Evolutionary conservation across 1,284 basidiomycete genomes (phyloP).

Genomic region (Ceratobasidium sp.): DNA sequence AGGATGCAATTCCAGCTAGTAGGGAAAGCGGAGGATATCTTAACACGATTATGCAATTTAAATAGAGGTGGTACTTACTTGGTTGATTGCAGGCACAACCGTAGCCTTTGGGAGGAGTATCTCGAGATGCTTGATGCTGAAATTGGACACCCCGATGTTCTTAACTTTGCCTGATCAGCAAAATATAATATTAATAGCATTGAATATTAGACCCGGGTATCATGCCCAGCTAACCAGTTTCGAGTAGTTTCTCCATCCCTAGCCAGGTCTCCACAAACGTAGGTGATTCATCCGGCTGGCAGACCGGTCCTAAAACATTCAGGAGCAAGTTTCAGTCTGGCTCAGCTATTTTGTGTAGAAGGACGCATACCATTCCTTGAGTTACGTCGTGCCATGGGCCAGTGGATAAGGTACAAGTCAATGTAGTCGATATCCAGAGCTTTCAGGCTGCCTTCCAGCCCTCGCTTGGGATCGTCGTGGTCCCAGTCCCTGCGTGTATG

Average conservation of each 20-base stretch:
- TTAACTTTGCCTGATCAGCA: conserved; percentile 49
- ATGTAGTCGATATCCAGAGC: conserved; percentile 71
- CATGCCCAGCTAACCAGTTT: conserved; percentile 50
- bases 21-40: background rate
- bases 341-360: conserved; percentile 60
- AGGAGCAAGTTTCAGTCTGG: background rate
- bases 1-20: conserved; percentile 65
- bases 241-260: conserved; percentile 58
- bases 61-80: conserved; percentile 52
- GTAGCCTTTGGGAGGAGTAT: conserved; percentile 59
- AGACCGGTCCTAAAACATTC: conserved; percentile 50
- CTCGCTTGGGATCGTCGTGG: conserved; percentile 62
- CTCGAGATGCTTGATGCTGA: conserved; percentile 65
- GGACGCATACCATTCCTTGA: conserved; percentile 16
- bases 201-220: background rate
- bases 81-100: conserved; percentile 70
- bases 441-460: conserved; percentile 66
- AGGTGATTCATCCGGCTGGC: conserved; percentile 45
- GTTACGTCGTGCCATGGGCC: conserved; percentile 54
- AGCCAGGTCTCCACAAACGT: conserved; percentile 59
- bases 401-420: conserved; percentile 78
- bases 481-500: conserved; percentile 51
- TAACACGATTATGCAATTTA: background rate
- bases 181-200: background rate
- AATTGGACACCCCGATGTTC: conserved; percentile 74